Evolutionary conservation across 1,139 yeast species (phyloP).

Genomic region (Candida sp.): DNA sequence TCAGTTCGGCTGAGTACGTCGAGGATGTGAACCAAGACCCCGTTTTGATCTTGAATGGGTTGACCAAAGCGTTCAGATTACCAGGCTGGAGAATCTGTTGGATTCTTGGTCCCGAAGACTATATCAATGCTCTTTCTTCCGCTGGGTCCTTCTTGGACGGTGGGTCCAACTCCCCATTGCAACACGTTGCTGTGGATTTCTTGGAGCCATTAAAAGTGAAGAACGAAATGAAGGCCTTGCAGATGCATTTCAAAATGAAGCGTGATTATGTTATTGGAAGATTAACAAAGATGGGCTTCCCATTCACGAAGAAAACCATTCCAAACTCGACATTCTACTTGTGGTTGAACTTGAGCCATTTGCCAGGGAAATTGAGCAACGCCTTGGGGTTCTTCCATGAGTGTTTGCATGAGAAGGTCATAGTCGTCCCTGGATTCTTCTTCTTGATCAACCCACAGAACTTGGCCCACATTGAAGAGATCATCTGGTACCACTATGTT

Average conservation of each 20-base stretch:
- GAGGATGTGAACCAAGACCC: slow-evolving; percentile 69
- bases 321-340: slow-evolving; percentile 71
- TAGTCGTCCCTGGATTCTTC: slow-evolving; percentile 71
- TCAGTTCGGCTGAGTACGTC: slow-evolving; percentile 58
- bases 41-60: slow-evolving; percentile 65
- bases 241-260: slow-evolving; percentile 62
- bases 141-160: slow-evolving; percentile 73
- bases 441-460: slow-evolving; percentile 70
- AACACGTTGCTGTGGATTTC: slow-evolving; percentile 64
- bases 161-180: slow-evolving; percentile 70
- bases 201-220: slow-evolving; percentile 56
- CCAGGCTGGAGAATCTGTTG: slow-evolving; percentile 79
- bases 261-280: slow-evolving; percentile 62
- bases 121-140: slow-evolving; percentile 59
- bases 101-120: slow-evolving; percentile 73
- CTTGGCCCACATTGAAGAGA: slow-evolving; percentile 62
- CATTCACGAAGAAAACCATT: slow-evolving; percentile 45
- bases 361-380: slow-evolving; percentile 64
- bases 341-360: slow-evolving; percentile 63
- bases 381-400: slow-evolving; percentile 74
- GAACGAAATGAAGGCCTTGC: slow-evolving; percentile 64
- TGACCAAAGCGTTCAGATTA: slow-evolving; percentile 66
- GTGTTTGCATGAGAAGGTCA: slow-evolving; percentile 65
- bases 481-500: slow-evolving; percentile 67
- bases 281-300: slow-evolving; percentile 60